Evolutionary conservation across 148 eudicot genomes (phyloP).

Genomic region (Beta vulgaris): DNA sequence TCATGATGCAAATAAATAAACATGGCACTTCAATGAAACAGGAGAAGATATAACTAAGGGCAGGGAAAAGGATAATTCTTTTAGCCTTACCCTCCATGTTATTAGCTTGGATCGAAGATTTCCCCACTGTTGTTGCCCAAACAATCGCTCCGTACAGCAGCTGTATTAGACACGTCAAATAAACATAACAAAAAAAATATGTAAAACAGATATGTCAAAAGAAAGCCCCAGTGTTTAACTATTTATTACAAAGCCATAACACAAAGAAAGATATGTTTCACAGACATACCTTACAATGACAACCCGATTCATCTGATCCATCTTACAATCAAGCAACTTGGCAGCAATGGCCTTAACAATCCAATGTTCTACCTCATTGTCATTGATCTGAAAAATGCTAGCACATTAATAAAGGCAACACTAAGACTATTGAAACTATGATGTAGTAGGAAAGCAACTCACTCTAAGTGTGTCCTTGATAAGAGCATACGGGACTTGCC

Average conservation of each 20-base stretch:
- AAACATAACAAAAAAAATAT: not conserved
- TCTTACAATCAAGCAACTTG: constrained; percentile 79
- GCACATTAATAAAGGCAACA: constrained; percentile 12
- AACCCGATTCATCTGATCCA: constrained; percentile 86
- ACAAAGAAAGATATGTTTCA: not conserved
- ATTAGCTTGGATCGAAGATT: constrained; percentile 66
- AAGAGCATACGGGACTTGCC: constrained; percentile 67
- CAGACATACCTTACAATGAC: constrained; percentile 68
- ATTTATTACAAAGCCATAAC: not conserved
- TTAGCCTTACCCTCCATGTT: constrained; percentile 73
- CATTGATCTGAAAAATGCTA: constrained; percentile 49
- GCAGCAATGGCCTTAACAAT: constrained; percentile 82
- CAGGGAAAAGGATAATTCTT: not conserved
- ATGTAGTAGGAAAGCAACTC: constrained; percentile 23
- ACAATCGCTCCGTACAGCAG: constrained; percentile 72
- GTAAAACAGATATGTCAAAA: not conserved
- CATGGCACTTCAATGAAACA: too few species aligned
- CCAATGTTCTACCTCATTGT: constrained; percentile 85
- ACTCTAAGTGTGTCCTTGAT: constrained; percentile 74
- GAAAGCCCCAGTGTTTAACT: too few species aligned
- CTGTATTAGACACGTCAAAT: constrained; percentile 38
- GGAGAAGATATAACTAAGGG: too few species aligned
- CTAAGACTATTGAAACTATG: not conserved
- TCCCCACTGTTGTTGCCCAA: constrained; percentile 82
- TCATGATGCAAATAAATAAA: too few species aligned